Evolutionary conservation across 129 eudicot genomes (phyloP), one percentile per base, ranked within the genome.

Genomic region (Tagetes erecta): DNA sequence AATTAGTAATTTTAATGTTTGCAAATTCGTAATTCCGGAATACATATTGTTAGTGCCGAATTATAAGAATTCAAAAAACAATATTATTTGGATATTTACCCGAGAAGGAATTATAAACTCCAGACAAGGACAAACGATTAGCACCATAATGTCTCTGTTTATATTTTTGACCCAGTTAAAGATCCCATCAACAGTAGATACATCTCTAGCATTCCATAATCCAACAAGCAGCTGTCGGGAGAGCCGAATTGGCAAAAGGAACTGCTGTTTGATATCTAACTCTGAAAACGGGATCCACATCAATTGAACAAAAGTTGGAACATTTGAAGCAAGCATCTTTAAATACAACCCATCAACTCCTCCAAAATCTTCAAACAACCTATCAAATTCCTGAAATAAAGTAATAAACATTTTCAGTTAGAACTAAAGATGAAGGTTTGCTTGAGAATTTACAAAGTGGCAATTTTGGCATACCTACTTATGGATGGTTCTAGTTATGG

Each of bases 281-380:
- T 92, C 96, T 13, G 88, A 82, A 67, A 87, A 71, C 41, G 98
- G 98, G 64, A 92, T 92, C 96, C 95, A 83, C 96, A 89, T 92
- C 64, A 92, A 78, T 74, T 90, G 86, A 75, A 89, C 84, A 56
- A 76, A 66, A 72, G 89, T 90, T 62, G 96, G 98, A 56, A 86
- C 78, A 70, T 86, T 83, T 69, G 92, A 81, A 11, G 95, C 96
- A 78, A 87, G 74, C 98, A 92, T 89, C 82, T 86, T 86, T 70
- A 87, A 57, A 81, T 87, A 89, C 80, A 89, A 80, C 58, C 90
- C 95, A 64, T 89, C 95, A 81, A 89, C 83, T 74, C 98, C 95
- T 76, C 95, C 98, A 76, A 89, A 86, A 41, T 90, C 96, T 83
- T 89, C 96, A 81, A 87, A 92, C 8, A 82, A 74, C 78, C 80